phyloP scores from a whole-genome alignment of 805 yeast species.

The Spathaspora hagerdaliae region DNA sequence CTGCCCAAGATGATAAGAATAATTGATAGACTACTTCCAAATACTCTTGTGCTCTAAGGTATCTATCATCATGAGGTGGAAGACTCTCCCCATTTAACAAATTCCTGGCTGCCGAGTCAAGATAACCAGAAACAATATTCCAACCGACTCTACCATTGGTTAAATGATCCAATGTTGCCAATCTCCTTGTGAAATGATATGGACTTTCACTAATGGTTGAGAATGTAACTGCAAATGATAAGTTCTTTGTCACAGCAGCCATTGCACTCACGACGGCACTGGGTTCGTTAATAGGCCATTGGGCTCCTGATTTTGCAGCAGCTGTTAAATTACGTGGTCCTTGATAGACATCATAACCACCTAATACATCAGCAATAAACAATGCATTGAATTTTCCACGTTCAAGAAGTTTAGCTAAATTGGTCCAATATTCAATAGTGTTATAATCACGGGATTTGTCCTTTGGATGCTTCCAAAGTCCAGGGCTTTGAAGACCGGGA shows the following conservation, averaged over 20 bases:
- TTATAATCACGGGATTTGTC: constrained; percentile 27
- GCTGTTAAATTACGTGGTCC: constrained; percentile 36
- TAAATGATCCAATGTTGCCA: constrained; percentile 42
- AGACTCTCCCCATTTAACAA: constrained; percentile 30
- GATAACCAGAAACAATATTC: constrained; percentile 43
- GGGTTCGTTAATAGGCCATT: constrained; percentile 40
- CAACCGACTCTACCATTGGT: constrained; percentile 45
- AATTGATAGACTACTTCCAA: constrained; percentile 38
- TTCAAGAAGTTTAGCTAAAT: constrained; percentile 36
- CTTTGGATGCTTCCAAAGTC: constrained; percentile 37
- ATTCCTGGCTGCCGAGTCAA: constrained; percentile 39
- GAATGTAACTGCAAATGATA: constrained; percentile 40
- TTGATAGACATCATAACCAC: constrained; percentile 37
- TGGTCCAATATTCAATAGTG: constrained; percentile 28
- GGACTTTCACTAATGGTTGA: constrained; percentile 43
- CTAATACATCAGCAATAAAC: constrained; percentile 40
- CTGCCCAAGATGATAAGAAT: constrained; percentile 42
- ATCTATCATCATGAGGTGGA: constrained; percentile 40
- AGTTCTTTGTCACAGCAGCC: constrained; percentile 42
- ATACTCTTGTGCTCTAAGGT: constrained; percentile 38
- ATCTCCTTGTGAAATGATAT: constrained; percentile 37
- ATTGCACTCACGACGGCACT: constrained; percentile 32
- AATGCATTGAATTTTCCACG: constrained; percentile 37
- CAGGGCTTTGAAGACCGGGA: constrained; percentile 20
- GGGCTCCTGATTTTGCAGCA: constrained; percentile 29